Base-by-base conservation (phyloP, 2,329 filamentous ascomycete species). In the Sclerotinia glacialis region DNA sequence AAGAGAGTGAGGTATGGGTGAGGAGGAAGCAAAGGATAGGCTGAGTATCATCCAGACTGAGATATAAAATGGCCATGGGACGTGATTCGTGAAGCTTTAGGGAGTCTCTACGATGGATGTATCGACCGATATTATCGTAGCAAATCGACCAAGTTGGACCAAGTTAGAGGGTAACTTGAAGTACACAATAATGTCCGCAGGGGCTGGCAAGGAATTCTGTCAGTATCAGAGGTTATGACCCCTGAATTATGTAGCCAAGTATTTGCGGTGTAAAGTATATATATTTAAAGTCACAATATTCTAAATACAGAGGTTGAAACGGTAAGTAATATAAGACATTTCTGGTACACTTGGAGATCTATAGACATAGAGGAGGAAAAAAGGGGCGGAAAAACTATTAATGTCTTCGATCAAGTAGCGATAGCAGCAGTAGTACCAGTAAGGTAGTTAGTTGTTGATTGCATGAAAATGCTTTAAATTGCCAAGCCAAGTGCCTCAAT, bases 1-100 rank as follows among this genome's bases (percentile, higher is more conserved):
- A 44, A 31, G 69, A 66, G 28, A 66, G 59, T 18, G 69, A 70
- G 59, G 64, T 72, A 50, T 72, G 69, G 70, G 67, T 72, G 23
- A 67, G 68, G 53, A 69, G 67, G 63, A 71, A 71, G 55, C 68
- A 71, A 49, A 70, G 68, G 47, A 71, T 72, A 53, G 70, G 70
- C 31, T 72, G n/a, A 60, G 8, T 21, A 8, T 14, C 44, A 28
- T 55, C 4, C 40, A 21, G 76, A 74, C 2, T 23, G 7, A 26
- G n/a, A 11, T 55, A 42, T 55, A 14, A 11, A 11, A 37, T 40
- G 52, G 28, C 21, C 8, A 12, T 31, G 2, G 21, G 49, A 40
- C 26, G 31, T n/a, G n/a, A n/a, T n/a, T n/a, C n/a, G n/a, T 53
- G 3, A n/a, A 47, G 46, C 46, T 47, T 47, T 4, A 23, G 46